Evolutionary conservation across 2,329 filamentous ascomycete genomes (phyloP), one percentile per base, ranked within the genome.

Genomic region (Ophiostoma triangulosporum): DNA sequence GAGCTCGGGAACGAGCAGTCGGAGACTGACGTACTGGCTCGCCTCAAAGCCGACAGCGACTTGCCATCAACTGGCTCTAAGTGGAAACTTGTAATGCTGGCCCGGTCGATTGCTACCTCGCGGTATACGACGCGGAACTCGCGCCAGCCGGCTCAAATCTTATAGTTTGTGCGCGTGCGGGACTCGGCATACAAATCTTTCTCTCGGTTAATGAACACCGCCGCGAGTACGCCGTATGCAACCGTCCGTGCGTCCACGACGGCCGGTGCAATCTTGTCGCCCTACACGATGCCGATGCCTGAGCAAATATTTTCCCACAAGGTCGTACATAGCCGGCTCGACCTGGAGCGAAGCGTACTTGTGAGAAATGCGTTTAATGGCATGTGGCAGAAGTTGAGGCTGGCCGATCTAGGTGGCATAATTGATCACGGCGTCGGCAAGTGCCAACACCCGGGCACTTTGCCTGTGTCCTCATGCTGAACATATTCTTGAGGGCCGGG

Each of bases 311-410:
- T 77, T 74, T 40, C 83, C 86, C 2, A 90, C 85, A 31, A 88
- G 75, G 51, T 72, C 68, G 64, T 90, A 90, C 52, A 88, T 81
- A 22, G 81, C 82, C 0, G 85, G 74, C 58, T 72, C 69, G 62
- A 90, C 77, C 63, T 78, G 79, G n/a, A 90, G 73, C 1, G 79
- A 84, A 24, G 75, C 83, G 63, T 90, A 86, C 69, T 88, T 89
- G 62, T 88, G 79, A 54, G 81, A 83, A 59, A 91, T 88, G 61
- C 82, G 77, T 65, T 87, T 81, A 14, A 79, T 71, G 32, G 69
- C 70, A 31, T 76, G 72, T 12, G 65, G 65, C 4, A 89, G 72
- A 20, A 71, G 76, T 48, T 73, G 75, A 0, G 87, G 73, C 62
- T 88, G 75, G 65, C 88, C 83, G 62, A 90, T 84, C 66, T 88